Conservation (phyloP, 1,284 basidiomycete genomes). For the Xerocomus nothofagi region DNA sequence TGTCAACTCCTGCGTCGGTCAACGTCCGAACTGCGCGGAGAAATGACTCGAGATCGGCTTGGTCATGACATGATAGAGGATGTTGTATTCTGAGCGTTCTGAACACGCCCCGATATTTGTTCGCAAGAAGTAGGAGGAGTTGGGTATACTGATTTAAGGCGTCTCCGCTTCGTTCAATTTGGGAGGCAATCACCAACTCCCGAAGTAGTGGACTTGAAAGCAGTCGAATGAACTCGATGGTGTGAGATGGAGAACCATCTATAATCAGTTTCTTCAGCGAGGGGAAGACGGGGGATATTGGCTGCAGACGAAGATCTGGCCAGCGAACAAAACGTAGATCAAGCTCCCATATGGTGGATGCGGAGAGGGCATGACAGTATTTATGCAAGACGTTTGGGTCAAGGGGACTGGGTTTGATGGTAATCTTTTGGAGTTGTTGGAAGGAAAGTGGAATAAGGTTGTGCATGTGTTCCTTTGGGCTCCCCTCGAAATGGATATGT, state of each 20-base stretch:
- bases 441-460: conserved; percentile 26
- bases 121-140: conserved; percentile 23
- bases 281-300: conserved; percentile 24
- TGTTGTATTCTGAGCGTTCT: conserved; percentile 24
- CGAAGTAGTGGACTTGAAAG: conserved; percentile 23
- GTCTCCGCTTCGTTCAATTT: conserved; percentile 17
- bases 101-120: conserved; percentile 25
- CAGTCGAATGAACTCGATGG: conserved; percentile 24
- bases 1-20: conserved; percentile 13
- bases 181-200: conserved; percentile 23
- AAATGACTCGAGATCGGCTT: conserved; percentile 18
- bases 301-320: conserved; percentile 24
- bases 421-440: conserved; percentile 19
- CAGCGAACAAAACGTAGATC: conserved; percentile 27
- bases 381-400: conserved; percentile 30
- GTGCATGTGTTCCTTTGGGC: conserved; percentile 24
- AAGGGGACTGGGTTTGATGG: conserved; percentile 30
- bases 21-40: conserved; percentile 20
- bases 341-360: conserved; percentile 23
- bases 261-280: conserved; percentile 24
- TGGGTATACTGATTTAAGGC: conserved; percentile 13
- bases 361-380: conserved; percentile 25
- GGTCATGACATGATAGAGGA: conserved; percentile 16
- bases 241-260: conserved; percentile 23
- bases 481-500: conserved; percentile 27